Evolutionary conservation across 2,329 filamentous ascomycete genomes (phyloP).

Genomic region (Colletotrichum australisinense): DNA sequence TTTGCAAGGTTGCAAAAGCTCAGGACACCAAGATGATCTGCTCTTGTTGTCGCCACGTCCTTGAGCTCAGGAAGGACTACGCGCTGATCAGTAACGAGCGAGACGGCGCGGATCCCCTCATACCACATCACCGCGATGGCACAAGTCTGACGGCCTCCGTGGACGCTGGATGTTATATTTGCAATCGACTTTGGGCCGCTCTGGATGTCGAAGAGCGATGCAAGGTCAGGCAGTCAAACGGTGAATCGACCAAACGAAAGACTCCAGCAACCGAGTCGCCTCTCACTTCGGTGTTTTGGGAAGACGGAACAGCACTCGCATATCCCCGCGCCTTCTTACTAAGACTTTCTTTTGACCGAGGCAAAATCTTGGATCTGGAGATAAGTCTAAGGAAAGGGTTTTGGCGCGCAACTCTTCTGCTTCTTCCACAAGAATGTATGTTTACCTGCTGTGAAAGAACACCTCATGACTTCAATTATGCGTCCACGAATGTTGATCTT

Average conservation of each 20-base stretch:
- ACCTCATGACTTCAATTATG: no score
- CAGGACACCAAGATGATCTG: not conserved
- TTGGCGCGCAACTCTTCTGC: not conserved
- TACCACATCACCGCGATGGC: not conserved
- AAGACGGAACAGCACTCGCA: not conserved
- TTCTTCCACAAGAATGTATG: not conserved
- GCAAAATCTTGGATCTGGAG: no score
- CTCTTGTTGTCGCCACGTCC: not conserved
- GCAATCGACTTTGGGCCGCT: not conserved
- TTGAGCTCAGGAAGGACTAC: not conserved
- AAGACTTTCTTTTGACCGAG: not conserved
- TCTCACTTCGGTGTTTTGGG: not conserved
- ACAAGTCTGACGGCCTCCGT: not conserved
- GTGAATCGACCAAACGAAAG: not conserved
- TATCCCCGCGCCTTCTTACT: not conserved
- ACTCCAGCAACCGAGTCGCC: not conserved
- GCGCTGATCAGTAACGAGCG: not conserved
- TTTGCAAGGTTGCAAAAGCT: not conserved
- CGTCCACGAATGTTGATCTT: no score
- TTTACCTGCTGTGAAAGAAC: not conserved
- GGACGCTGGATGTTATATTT: not conserved
- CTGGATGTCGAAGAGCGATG: not conserved
- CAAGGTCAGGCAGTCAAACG: not conserved
- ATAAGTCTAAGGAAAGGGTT: not conserved
- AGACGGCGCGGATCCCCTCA: fast-evolving